Evolutionary conservation across 306 rosid genomes (phyloP), one percentile per base, ranked within the genome.

Genomic region (Begonia fuchsioides): DNA sequence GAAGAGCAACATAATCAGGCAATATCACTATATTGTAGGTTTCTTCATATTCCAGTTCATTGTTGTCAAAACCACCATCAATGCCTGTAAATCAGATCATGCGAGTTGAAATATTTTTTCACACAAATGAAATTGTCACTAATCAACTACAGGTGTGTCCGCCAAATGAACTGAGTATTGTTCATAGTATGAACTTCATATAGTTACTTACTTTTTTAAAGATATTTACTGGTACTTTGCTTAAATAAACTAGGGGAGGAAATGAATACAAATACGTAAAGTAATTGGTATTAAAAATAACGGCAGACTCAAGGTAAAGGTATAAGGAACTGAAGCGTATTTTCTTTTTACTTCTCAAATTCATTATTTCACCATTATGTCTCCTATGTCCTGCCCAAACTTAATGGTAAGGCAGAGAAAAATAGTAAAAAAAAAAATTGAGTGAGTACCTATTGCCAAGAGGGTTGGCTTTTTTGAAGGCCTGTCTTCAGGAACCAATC

Each of bases 31-130:
- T 66, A 63, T 47, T 70, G 60, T 65, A 74, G 17, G 70, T 67
- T 66, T 90, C 97, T 63, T 79, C 85, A 54, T 90, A 76, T 59
- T 84, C 82, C 11, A 59, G 45, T 43, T 90, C 95, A 55, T 71
- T 77, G 82, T 79, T 81, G 54, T 81, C 95, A 68, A 84, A 90
- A 56, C 95, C 97, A 40, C 95, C 97, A 54, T 81, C 94, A 65
- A 90, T 19, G 48, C 97, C 97, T 90, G 61, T 13, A 41, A 41
- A 41, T 10, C 44, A 41, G 5, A 41, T 41, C 13, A 41, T 1
- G 11, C 7, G 13, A 26, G 13, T 41, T 41, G 13, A 41, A 2
- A 41, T 41, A 7, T 11, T 2, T 26, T 26, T 26, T 26, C 0
- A 0, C 0, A 0, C 1, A 5, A 26, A 26, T 26, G 32, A 3